Evolutionary conservation across 164 flowering plant species (phyloP), one percentile per base, ranked within the genome.

Genomic region (Chimonanthus salicifolius): DNA sequence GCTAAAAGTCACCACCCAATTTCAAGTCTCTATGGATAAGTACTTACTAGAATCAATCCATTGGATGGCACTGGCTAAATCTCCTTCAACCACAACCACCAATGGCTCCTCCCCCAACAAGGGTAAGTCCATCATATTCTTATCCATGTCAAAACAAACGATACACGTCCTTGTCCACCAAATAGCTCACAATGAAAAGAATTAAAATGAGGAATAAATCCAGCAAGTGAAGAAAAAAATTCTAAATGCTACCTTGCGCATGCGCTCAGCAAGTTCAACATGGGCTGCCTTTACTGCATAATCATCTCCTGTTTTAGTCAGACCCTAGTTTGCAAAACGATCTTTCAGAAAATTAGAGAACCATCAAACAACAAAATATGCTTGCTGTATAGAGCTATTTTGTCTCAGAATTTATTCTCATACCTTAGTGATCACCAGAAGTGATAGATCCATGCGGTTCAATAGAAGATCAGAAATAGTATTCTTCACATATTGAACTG

Each of bases 261-360:
- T 95, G 73, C 99, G 89, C 76, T 95, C 99, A 77, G 99, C 99
- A 78, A 95, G 97, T 79, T 95, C 98, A 75, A 93, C 98, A 78
- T 95, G 99, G 72, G 99, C 99, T 71, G 92, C 83, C 87, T 95
- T 95, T 47, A 90, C 97, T 80, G 91, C 97, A 86, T 95, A 95
- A 79, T 92, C 92, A 71, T 95, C 98, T 72, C 98, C 99, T 50
- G 97, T 90, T 85, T 95, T 95, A 3, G 99, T 95, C 82, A 93
- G 79, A 72, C 99, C 99, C 98, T 95, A 83, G 72, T 50, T 21
- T 51, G 5, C 11, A 46, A 21, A 49, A 18, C 71, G 51, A 60
- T 49, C 45, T 18, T 44, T 45, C 18, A 45, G 3, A 44, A 51
- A 45, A 5, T 21, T 45, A 13, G 49, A 72, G 62, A 10, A 62